Evolutionary conservation across 1,284 basidiomycete genomes (phyloP).

Genomic region (Phellopilus nigrolimitatus): DNA sequence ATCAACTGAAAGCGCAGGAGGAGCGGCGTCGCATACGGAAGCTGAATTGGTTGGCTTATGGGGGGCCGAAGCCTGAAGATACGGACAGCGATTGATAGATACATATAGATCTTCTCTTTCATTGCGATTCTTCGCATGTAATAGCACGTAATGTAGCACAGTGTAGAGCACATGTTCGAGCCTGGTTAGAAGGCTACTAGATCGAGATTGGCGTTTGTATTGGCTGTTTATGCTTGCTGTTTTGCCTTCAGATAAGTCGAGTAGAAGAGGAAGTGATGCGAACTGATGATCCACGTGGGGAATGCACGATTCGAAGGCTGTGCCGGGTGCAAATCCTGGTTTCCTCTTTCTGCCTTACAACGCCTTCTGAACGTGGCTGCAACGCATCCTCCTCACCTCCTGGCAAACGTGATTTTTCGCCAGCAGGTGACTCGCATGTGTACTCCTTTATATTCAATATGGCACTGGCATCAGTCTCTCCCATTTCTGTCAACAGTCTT

Average conservation of each 20-base stretch:
- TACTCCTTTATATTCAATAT: conserved; percentile 6
- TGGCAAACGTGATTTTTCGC: neutral
- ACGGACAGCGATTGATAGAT: conserved; percentile 56
- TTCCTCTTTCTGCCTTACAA: conserved; percentile 5
- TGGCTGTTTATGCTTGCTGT: neutral
- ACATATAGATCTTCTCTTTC: conserved; percentile 7
- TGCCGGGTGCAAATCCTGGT: conserved; percentile 3
- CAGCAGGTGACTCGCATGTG: neutral
- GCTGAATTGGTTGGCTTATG: conserved; percentile 79
- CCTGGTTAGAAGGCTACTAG: neutral
- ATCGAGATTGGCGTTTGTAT: neutral
- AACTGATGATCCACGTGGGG: neutral
- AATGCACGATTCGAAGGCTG: neutral
- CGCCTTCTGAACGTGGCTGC: neutral
- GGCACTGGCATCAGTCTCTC: neutral
- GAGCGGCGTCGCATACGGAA: conserved; percentile 78
- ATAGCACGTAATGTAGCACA: neutral
- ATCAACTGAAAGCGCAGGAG: conserved; percentile 85
- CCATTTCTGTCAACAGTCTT: conserved; percentile 1
- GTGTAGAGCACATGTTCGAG: neutral
- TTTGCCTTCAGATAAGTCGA: neutral
- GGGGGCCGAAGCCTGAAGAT: conserved; percentile 76
- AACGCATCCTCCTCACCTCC: conserved; percentile 1
- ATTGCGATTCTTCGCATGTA: conserved; percentile 3
- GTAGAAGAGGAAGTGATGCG: neutral